These are phyloP conservation scores for Mucor plumbeus DNA, from an alignment of 371 early-diverging fungal genomes.

Conservation along the genomic window DNA sequence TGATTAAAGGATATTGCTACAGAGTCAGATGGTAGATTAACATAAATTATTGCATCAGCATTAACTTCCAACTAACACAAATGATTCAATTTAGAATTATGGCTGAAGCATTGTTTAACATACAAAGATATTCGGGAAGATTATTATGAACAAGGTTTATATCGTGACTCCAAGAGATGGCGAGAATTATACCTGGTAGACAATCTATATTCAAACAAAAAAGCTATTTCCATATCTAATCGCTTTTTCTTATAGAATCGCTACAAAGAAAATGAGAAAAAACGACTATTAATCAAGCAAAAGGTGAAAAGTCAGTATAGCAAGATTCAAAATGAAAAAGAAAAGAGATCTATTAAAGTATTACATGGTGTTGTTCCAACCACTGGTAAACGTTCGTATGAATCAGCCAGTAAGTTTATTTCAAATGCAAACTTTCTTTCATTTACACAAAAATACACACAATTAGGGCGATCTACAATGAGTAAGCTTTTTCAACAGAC, in stretches of 20 bases:
- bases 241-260: conserved; percentile 26
- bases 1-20: conserved; percentile 34
- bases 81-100: conserved; percentile 33
- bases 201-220: neutral
- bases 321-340: conserved; percentile 46
- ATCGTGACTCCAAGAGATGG: conserved; percentile 39
- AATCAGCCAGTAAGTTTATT: conserved; percentile 32
- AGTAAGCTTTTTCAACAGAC: conserved; percentile 47
- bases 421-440: neutral
- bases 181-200: conserved; percentile 42
- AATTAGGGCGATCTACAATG: conserved; percentile 30
- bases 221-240: neutral
- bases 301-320: conserved; percentile 50
- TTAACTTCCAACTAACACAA: neutral
- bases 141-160: conserved; percentile 30
- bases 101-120: conserved; percentile 42
- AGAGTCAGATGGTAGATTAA: conserved; percentile 41
- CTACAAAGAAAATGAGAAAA: conserved; percentile 38
- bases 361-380: conserved; percentile 35
- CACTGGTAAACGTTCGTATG: conserved; percentile 26
- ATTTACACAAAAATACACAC: neutral
- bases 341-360: conserved; percentile 47
- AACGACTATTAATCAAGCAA: conserved; percentile 36
- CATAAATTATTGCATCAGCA: neutral
- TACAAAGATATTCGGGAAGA: conserved; percentile 44